Evolutionary conservation across 805 yeast genomes (phyloP), one percentile per base, ranked within the genome.

Genomic region (Pichia nakasei): DNA sequence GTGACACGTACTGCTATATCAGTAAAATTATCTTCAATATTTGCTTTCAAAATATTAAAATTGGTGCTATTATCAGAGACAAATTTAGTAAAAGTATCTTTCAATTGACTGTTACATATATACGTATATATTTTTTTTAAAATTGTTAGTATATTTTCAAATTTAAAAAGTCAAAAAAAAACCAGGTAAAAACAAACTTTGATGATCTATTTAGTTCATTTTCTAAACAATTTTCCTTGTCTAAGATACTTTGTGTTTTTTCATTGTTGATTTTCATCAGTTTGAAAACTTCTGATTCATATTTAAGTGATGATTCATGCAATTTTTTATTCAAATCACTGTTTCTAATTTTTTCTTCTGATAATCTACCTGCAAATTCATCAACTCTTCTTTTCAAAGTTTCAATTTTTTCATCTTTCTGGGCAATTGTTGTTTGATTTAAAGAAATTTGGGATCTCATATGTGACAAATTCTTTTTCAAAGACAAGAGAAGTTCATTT

Each of bases 301-400:
- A 29, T n/a, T 17, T 37, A 9, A 29, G 39, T 22, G 52, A 47
- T 24, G 36, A 20, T 3, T 42, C 42, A 9, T 51, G 54, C 13
- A 60, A 35, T 0, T 42, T 41, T 37, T 53, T 58, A 22, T 52
- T 53, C n/a, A 67, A 48, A n/a, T 56, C 53, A 3, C 43, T 27
- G 3, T 59, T 65, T 42, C 61, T 67, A 12, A 70, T 57, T 43
- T 68, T 72, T 48, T 72, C 75, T 43, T 72, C 77, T 9, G 72
- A 68, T 35, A 73, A 56, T 38, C 68, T 61, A 1, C 76, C 75
- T 9, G 74, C 64, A 21, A 67, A 58, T 44, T 70, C 70, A 53
- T 71, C 69, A 6, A 69, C 48, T 41, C 63, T 68, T 32, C 59
- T 46, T 45, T 60, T 64, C 29, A 69, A 49, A 22, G 57, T 53